Base-by-base conservation (phyloP, 2,329 filamentous ascomycete genomes). In the Trichoderma atrobrunneum region DNA sequence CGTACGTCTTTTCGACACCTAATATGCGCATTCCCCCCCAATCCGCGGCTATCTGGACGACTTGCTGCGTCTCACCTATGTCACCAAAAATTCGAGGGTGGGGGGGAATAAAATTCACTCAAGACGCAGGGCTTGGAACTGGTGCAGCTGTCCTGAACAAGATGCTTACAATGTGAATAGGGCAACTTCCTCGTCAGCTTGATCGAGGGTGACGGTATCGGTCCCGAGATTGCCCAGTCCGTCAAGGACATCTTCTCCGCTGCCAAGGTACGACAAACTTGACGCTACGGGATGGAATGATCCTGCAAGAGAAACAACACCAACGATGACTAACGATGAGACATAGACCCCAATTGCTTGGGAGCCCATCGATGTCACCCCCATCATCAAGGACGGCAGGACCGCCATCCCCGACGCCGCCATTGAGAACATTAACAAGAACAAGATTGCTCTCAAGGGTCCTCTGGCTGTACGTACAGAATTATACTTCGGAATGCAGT, bases 181-280 rank as follows among this genome's bases (percentile, higher is more conserved):
- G 96, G 96, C 81, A 96, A 96, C 85, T 99, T 92, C 89, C 93
- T 93, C 72, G 96, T 99, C 80, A 95, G 93, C 79, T 88, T 99
- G 85, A 99, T 99, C 77, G 97, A 99, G 89, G 96, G 97, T 85
- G 97, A 99, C 81, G 96, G 96, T 82, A 99, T 99, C 82, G 96
- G 96, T 74, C 96, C 96, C 76, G 95, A 99, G 87, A 99, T 99
- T 82, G 91, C 96, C 76, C 91, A 97, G 85, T 97, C 96, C 65
- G 95, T 99, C 81, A 99, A 98, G 90, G 93, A 98, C 84, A 99
- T 99, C 85, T 99, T 98, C 87, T 88, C 91, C 79, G 96, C 96
- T 79, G 96, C 96, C 79, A 93, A 97, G 84, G 95, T 97, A 86
- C 74, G 56, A 60, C 36, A 12, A 18, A 5, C n/a, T 5, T 43